phyloP scores from a whole-genome alignment of 2,329 filamentous ascomycete genomes.

The Cercospora beticola region DNA sequence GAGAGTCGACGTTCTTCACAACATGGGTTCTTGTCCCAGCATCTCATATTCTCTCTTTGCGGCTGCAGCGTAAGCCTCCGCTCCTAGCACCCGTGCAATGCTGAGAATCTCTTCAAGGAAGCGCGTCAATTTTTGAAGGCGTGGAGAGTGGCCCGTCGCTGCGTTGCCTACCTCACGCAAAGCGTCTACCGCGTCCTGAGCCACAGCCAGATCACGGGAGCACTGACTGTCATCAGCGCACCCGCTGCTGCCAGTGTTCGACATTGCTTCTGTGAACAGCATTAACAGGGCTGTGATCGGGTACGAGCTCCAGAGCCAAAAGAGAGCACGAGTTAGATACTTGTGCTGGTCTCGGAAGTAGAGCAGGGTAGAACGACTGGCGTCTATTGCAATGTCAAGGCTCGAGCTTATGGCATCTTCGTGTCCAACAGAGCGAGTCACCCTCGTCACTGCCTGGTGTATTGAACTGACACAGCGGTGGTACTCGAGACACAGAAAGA shows the following conservation, averaged over 20 bases:
- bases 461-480: background rate
- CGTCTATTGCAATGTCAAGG: background rate
- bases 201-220: background rate
- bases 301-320: background rate
- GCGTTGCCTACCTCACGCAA: background rate
- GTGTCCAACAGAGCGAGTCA: background rate
- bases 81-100: background rate
- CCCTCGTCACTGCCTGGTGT: background rate
- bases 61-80: background rate
- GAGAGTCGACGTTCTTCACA: background rate
- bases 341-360: background rate
- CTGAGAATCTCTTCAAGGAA: background rate
- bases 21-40: background rate
- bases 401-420: background rate
- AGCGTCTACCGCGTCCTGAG: background rate
- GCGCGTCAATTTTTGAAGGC: background rate
- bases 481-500: background rate
- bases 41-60: background rate
- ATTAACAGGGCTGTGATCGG: background rate
- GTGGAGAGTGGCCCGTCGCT: background rate
- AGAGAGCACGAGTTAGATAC: background rate
- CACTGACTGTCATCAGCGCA: background rate
- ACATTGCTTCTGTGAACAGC: background rate
- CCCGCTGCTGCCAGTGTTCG: background rate
- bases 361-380: background rate